Evolutionary conservation across 2,329 filamentous ascomycete species (phyloP), one percentile per base, ranked within the genome.

Genomic region (Massarina eburnea): DNA sequence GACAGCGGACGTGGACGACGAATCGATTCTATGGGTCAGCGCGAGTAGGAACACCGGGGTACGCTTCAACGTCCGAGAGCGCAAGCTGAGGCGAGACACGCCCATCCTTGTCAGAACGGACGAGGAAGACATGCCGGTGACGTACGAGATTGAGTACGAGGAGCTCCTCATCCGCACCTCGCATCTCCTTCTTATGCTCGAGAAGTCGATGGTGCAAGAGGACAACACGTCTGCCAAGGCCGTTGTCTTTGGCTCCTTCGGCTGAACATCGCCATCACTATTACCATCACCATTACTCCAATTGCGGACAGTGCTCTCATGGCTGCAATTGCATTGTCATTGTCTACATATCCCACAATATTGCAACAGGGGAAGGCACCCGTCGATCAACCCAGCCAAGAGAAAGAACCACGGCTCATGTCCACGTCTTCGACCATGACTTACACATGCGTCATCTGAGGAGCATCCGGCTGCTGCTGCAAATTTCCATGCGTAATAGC

Each of bases 111-210:
- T 82, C 14, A 72, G 75, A 2, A 72, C 71, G 8, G 80, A 84
- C 40, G 83, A 89, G 43, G 83, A 87, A 39, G 83, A 89, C 36
- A 69, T 80, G n/a, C 77, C 84, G 3, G 81, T 88, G 8, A 82
- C 77, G 43, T 94, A 90, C 62, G 79, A 79, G 34, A 73, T 94
- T 21, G 80, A 87, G 45, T 88, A 89, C 59, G 77, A 88, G 79
- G 67, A 67, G 42, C 56, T 67, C 5, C 51, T 68, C 15, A 58
- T 67, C 21, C 55, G 61, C 22, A 68, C 65, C 5, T 65, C 61
- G 12, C 58, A 67, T 49, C 55, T 67, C 10, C 45, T 66, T 0
- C 49, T 64, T 2, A 82, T 79, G 46, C 72, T 88, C 19, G 89
- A 94, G 62, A 75, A 80, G 60, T 83, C 83, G 1, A 72, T 82